Base-by-base conservation (phyloP, 2,329 filamentous ascomycete species). In the Alternaria sp. region DNA sequence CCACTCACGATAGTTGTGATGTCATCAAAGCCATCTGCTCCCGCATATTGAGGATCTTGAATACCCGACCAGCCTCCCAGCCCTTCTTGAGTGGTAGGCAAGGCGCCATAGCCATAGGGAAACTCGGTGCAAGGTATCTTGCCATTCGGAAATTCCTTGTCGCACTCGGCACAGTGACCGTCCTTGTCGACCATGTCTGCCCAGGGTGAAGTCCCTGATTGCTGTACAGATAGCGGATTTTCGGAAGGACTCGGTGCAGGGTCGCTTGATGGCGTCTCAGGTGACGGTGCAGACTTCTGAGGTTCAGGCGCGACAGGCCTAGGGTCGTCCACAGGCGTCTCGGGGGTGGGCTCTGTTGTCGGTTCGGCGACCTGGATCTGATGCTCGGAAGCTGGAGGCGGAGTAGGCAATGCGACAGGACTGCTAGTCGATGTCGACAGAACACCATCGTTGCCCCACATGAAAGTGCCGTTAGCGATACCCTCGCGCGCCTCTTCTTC, bases 51-150 rank as follows among this genome's bases (percentile, higher is more conserved):
- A 3, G 77, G 75, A 33, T 83, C 82, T 79, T 97, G 93, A 61
- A 97, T 83, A 72, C 93, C 92, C 65, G 86, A 88, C 89, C 88
- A 99, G 63, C 92, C 93, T 61, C 82, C 85, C 7, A 92, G 80
- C 17, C 84, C 83, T 26, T 93, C 83, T 83, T 90, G 94, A 54
- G 84, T 74, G 29, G 95, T 80, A 48, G 86, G 53, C 44, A 96
- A 72, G 1, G 93, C 90, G 68, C 95, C 95, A 72, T 96, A 98
- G 0, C 86, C 82, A 3, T 87, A 88, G 14, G 93, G 93, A 81
- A 97, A 96, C 2, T 82, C 73, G 62, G 77, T 79, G 81, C 95
- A 98, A 64, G 84, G 79, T 54, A 96, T 71, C 67, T 87, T 78
- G 59, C 91, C 91, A 77, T 89, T 89, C 11, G 90, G 90, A 83